Percentiles rank a stretch among this genome's conserved stretches.
Evolutionary conservation across 2,329 filamentous ascomycete species (phyloP).

Genomic region (Fusarium sp.): DNA sequence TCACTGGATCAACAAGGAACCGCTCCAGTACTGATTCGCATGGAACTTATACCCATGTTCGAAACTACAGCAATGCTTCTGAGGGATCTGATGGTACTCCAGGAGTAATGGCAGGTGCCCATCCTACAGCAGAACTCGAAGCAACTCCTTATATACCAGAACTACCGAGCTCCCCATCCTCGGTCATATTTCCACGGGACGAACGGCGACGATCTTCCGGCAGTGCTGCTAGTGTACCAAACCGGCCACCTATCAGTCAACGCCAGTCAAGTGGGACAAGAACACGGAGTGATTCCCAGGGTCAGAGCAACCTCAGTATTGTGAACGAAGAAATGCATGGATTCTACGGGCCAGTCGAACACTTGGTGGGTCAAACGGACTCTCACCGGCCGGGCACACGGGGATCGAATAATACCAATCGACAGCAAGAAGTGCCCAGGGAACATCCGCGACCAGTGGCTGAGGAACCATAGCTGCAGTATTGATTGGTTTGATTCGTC

Average conservation of each 20-base stretch:
- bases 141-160: slow-evolving; percentile 53
- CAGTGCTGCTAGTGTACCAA: slow-evolving; percentile 36
- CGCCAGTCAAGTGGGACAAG: slow-evolving; percentile 48
- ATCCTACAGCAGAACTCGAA: slow-evolving; percentile 54
- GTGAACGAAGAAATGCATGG: slow-evolving; percentile 64
- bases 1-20: slow-evolving; percentile 43
- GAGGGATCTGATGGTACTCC: slow-evolving; percentile 55
- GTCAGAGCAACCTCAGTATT: slow-evolving; percentile 41
- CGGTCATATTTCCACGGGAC: slow-evolving; percentile 36
- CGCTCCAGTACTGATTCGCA: slow-evolving; percentile 57
- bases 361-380: slow-evolving; percentile 58
- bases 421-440: background rate
- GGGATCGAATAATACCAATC: slow-evolving; percentile 9
- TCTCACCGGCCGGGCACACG: slow-evolving; percentile 38
- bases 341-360: slow-evolving; percentile 58
- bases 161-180: slow-evolving; percentile 51
- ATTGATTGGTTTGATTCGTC: background rate
- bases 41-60: slow-evolving; percentile 53
- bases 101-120: slow-evolving; percentile 38
- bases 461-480: background rate
- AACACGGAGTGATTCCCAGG: slow-evolving; percentile 43
- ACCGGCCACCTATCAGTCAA: slow-evolving; percentile 44
- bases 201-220: slow-evolving; percentile 48
- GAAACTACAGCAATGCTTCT: slow-evolving; percentile 60
- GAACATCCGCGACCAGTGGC: slow-evolving; percentile 4